Percentiles rank a stretch among this genome's conserved stretches.
These are phyloP conservation scores for Candida boleticola DNA, from an alignment of 805 yeast genomes.

Conservation along the genomic window DNA sequence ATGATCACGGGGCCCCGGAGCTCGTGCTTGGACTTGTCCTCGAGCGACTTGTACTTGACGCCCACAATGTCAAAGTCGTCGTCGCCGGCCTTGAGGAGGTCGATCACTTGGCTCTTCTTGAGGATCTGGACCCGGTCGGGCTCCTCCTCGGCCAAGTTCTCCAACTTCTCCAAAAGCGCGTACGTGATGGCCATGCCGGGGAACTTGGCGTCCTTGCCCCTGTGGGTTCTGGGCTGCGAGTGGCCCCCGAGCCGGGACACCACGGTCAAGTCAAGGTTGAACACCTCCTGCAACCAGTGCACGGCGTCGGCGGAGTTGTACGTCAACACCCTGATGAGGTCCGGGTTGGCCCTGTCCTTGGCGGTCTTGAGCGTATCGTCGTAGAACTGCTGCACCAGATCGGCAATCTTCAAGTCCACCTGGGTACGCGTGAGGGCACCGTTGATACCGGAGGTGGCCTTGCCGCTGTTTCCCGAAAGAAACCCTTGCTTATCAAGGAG, in stretches of 20 bases:
- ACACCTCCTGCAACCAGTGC: constrained; percentile 67
- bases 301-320: constrained; percentile 65
- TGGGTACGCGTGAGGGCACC: constrained; percentile 74
- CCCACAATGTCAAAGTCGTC: constrained; percentile 22
- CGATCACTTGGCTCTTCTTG: constrained; percentile 42
- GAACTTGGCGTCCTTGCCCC: constrained; percentile 65
- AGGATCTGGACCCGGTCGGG: constrained; percentile 43
- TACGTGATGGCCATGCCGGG: constrained; percentile 69
- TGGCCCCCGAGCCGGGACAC: constrained; percentile 85
- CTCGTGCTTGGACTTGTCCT: constrained; percentile 28
- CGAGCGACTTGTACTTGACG: constrained; percentile 32
- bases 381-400: constrained; percentile 57
- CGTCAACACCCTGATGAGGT: constrained; percentile 57
- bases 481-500: constrained; percentile 59
- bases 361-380: constrained; percentile 70
- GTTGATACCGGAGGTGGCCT: constrained; percentile 67
- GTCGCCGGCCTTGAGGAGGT: constrained; percentile 34
- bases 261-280: constrained; percentile 60
- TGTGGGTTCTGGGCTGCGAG: constrained; percentile 74
- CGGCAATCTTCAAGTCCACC: constrained; percentile 45
- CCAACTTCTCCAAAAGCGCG: constrained; percentile 48
- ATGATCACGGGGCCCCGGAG: constrained; percentile 57
- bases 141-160: constrained; percentile 42
- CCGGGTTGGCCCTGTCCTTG: constrained; percentile 55
- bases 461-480: constrained; percentile 63